Evolutionary conservation across 371 early-diverging fungal genomes (phyloP).

Genomic region (Thermomucor indicae-seudaticae): DNA sequence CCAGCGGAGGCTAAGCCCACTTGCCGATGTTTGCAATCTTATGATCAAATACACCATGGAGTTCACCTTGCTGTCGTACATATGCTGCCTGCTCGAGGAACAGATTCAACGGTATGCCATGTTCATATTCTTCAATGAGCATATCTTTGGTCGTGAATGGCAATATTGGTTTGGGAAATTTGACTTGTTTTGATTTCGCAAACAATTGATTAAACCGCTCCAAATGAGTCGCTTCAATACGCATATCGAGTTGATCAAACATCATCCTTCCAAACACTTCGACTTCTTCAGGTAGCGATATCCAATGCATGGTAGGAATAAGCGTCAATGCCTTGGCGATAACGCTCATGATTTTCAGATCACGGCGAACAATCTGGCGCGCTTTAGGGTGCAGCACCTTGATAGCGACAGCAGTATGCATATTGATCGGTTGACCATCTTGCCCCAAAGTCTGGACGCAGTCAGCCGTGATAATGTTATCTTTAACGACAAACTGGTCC

Average conservation of each 20-base stretch:
- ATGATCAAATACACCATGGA: conserved; percentile 57
- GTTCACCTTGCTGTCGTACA: conserved; percentile 20
- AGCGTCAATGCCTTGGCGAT: conserved; percentile 61
- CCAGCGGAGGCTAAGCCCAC: neutral
- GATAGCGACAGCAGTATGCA: conserved; percentile 79
- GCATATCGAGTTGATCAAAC: conserved; percentile 84
- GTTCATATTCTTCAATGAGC: conserved; percentile 79
- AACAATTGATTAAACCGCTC: conserved; percentile 71
- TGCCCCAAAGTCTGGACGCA: conserved; percentile 22
- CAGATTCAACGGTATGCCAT: conserved; percentile 70
- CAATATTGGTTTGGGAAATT: conserved; percentile 71
- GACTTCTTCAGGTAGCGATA: conserved; percentile 87
- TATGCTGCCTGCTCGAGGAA: conserved; percentile 56
- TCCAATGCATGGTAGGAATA: conserved; percentile 78
- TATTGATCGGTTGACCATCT: conserved; percentile 17
- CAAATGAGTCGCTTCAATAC: conserved; percentile 79
- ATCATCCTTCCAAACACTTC: conserved; percentile 90
- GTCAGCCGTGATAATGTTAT: conserved; percentile 28
- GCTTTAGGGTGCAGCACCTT: conserved; percentile 93
- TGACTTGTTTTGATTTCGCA: conserved; percentile 39
- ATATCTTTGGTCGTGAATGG: conserved; percentile 64
- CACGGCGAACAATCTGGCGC: conserved; percentile 62
- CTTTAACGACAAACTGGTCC: conserved; percentile 15
- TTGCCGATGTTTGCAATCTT: conserved; percentile 72
- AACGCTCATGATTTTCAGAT: conserved; percentile 75